Evolutionary conservation across 306 rosid species (phyloP).

Genomic region (Cucurbita ficifolia): DNA sequence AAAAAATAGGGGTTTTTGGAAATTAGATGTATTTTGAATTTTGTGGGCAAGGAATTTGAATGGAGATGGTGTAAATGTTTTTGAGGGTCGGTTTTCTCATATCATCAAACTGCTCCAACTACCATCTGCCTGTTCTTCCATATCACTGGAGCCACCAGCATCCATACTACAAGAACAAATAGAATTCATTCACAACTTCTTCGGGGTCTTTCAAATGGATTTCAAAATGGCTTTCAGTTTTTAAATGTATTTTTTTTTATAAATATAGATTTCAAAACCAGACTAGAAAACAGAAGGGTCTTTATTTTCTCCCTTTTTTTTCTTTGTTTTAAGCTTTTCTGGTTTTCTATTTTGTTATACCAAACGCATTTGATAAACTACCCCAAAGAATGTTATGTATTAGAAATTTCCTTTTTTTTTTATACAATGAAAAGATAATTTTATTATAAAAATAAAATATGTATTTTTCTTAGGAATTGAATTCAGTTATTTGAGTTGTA

Average conservation of each 20-base stretch:
- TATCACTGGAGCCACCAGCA: conserved; percentile 66
- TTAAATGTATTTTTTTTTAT: neutral
- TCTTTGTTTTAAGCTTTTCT: no score
- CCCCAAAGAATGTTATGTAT: no score
- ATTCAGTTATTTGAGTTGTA: no score
- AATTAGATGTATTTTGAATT: neutral
- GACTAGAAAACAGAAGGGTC: neutral
- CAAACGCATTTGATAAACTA: no score
- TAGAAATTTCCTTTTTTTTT: no score
- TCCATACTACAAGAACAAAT: conserved; percentile 58
- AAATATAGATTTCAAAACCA: neutral
- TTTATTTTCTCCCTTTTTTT: no score
- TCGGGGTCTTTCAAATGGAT: neutral
- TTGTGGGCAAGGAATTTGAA: neutral
- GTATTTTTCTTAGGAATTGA: no score
- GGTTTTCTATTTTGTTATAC: no score
- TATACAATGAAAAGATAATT: neutral
- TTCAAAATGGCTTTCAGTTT: neutral
- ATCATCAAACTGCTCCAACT: conserved; percentile 22
- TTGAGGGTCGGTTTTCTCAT: neutral
- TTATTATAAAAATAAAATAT: no score
- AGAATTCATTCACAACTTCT: neutral
- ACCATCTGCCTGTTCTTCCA: conserved; percentile 39
- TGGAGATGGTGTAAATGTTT: neutral
- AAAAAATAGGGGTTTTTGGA: neutral